These are phyloP conservation scores for Adansonia rubrostipa DNA, from an alignment of 441 rosid species.

Conservation along the genomic window DNA sequence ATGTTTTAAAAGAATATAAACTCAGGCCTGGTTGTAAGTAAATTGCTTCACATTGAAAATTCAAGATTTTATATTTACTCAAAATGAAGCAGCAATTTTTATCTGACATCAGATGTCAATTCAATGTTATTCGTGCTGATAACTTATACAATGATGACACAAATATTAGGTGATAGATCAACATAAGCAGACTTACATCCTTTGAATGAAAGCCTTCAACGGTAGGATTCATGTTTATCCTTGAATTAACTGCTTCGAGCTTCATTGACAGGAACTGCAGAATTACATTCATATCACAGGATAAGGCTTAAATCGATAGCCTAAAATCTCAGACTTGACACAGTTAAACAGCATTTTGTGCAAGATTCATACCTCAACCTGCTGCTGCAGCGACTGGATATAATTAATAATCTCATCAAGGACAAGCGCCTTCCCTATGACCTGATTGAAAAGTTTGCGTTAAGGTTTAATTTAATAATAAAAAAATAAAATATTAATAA, in stretches of 20 bases:
- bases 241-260: constrained; percentile 66
- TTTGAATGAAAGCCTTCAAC: constrained; percentile 38
- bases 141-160: background rate
- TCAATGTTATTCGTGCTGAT: background rate
- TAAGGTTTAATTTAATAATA: background rate
- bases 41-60: background rate
- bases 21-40: background rate
- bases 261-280: constrained; percentile 74
- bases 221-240: constrained; percentile 1
- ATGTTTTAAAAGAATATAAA: background rate
- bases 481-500: background rate
- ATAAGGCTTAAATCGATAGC: background rate
- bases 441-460: constrained; percentile 39
- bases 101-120: background rate
- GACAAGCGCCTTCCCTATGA: constrained; percentile 77
- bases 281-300: background rate
- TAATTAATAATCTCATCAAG: constrained; percentile 82
- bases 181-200: constrained; percentile 48
- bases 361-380: constrained; percentile 60
- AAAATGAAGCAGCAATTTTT: background rate
- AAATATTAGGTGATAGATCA: background rate
- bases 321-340: background rate
- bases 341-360: background rate
- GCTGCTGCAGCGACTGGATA: constrained; percentile 67
- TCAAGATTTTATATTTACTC: background rate